Conservation (phyloP, 2,329 filamentous ascomycete species). For the Rhynchosporium agropyri region DNA sequence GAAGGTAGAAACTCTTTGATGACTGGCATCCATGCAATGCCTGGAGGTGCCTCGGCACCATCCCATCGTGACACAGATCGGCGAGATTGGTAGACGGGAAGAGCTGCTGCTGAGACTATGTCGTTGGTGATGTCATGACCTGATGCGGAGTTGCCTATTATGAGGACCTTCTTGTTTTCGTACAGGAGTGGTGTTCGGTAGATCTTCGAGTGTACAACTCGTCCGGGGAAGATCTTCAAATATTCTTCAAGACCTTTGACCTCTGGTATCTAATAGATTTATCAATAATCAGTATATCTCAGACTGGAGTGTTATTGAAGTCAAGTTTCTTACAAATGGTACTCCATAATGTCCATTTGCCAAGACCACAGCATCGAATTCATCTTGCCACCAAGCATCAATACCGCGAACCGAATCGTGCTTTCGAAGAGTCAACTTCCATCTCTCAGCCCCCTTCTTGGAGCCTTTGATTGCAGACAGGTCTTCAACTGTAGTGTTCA, state of each 20-base stretch:
- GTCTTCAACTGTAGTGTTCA: slow-evolving; percentile 57
- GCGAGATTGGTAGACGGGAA: slow-evolving; percentile 55
- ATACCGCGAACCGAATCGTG: slow-evolving; percentile 48
- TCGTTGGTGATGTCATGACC: slow-evolving; percentile 80
- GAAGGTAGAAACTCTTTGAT: slow-evolving; percentile 49
- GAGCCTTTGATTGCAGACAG: slow-evolving; percentile 43
- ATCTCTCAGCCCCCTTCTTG: slow-evolving; percentile 38
- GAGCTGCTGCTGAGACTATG: slow-evolving; percentile 43
- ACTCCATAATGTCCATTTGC: slow-evolving; percentile 75
- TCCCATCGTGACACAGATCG: slow-evolving; percentile 55
- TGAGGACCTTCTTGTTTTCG: slow-evolving; percentile 68
- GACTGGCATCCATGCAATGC: slow-evolving; percentile 57
- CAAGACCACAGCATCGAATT: slow-evolving; percentile 70
- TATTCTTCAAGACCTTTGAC: slow-evolving; percentile 62
- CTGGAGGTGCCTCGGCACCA: slow-evolving; percentile 49
- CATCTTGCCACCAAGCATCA: slow-evolving; percentile 58
- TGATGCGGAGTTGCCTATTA: slow-evolving; percentile 84
- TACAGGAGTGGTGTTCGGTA: slow-evolving; percentile 70
- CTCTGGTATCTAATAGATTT: slow-evolving; percentile 52
- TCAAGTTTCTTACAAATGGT: slow-evolving; percentile 53
- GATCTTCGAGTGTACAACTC: slow-evolving; percentile 74
- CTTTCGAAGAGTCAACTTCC: slow-evolving; percentile 53
- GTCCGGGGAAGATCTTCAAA: slow-evolving; percentile 57
- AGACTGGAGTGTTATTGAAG: not conserved
- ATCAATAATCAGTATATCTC: not conserved